Evolutionary conservation across 2,329 filamentous ascomycete species (phyloP).

Genomic region (Cytospora chrysosperma): DNA sequence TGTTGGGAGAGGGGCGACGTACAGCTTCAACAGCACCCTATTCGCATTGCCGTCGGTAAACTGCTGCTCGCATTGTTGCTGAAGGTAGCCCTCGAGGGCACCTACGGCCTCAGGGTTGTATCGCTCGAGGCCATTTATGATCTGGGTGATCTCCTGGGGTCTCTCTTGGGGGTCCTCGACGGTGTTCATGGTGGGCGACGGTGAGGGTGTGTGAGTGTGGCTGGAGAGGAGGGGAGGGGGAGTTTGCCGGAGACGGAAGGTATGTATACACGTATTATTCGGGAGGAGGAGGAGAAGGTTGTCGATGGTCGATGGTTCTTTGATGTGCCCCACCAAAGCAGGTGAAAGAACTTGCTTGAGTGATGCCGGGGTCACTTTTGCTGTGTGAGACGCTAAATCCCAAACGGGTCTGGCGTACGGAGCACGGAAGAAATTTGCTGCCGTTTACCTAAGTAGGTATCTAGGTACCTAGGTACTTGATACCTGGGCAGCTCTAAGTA

Average conservation of each 20-base stretch:
- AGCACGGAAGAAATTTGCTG: constrained; percentile 8
- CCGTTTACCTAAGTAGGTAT: constrained; percentile 1
- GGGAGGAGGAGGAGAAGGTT: constrained; percentile 1
- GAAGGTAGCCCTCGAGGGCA: constrained; percentile 91
- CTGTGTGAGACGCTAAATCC: constrained; percentile 15
- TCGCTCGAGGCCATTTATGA: constrained; percentile 95
- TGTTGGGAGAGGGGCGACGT: constrained; percentile 46
- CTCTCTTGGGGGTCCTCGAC: constrained; percentile 87
- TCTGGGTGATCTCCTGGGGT: constrained; percentile 86
- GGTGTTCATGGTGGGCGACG: constrained; percentile 52
- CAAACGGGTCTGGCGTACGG: constrained; percentile 3
- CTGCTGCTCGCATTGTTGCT: constrained; percentile 91
- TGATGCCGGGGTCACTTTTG: constrained; percentile 4
- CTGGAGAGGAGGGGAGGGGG: background rate
- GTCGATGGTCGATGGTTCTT: constrained; percentile 10
- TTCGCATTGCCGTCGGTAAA: constrained; percentile 97
- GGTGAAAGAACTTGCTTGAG: background rate
- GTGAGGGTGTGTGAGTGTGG: constrained; percentile 24
- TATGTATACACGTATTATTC: background rate
- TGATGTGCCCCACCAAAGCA: constrained; percentile 15
- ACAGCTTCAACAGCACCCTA: constrained; percentile 95
- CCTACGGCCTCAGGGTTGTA: constrained; percentile 98
- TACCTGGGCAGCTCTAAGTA: too few relatives aligned
- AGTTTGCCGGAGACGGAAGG: background rate
- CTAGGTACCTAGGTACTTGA: background rate